These are phyloP conservation scores for Pulicaria dysenterica DNA, from an alignment of 129 eudicot genomes.

Conservation along the genomic window DNA sequence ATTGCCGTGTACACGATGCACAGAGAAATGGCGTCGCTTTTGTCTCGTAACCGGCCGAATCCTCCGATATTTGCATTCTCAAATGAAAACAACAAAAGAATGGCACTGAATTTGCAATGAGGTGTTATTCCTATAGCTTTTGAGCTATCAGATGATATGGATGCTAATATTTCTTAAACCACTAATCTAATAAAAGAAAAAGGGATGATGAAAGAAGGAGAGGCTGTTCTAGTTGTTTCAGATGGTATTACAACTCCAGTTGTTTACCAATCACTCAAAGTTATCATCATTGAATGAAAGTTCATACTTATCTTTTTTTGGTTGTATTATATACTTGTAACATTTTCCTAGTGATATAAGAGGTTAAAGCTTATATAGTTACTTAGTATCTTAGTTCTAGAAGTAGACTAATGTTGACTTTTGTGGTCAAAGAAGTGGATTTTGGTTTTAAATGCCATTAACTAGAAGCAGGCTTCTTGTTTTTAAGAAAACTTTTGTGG, in stretches of 20 bases:
- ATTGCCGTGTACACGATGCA: constrained; percentile 67
- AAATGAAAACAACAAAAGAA: constrained; percentile 38
- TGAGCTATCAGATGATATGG: constrained; percentile 78
- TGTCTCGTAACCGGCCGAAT: constrained; percentile 70
- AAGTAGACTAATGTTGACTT: too few relatives aligned
- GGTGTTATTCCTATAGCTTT: constrained; percentile 61
- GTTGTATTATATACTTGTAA: too few relatives aligned
- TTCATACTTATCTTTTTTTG: neutral
- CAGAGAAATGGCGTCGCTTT: constrained; percentile 75
- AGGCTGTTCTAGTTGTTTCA: constrained; percentile 53
- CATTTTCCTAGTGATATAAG: too few relatives aligned
- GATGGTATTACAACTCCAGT: constrained; percentile 56
- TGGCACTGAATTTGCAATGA: constrained; percentile 71
- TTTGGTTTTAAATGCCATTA: too few relatives aligned
- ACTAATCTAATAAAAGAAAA: constrained; percentile 44
- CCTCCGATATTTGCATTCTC: constrained; percentile 78
- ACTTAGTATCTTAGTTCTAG: too few relatives aligned
- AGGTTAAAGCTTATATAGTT: too few relatives aligned
- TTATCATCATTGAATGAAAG: constrained; percentile 34
- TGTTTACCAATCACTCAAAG: constrained; percentile 61
- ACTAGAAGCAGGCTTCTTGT: too few relatives aligned
- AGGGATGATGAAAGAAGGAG: constrained; percentile 63
- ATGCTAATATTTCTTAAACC: constrained; percentile 50
- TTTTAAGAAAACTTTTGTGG: too few relatives aligned
- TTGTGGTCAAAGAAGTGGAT: too few relatives aligned